phyloP scores from a whole-genome alignment of 1,139 yeast species.

The Yamadazyma diddensiae region DNA sequence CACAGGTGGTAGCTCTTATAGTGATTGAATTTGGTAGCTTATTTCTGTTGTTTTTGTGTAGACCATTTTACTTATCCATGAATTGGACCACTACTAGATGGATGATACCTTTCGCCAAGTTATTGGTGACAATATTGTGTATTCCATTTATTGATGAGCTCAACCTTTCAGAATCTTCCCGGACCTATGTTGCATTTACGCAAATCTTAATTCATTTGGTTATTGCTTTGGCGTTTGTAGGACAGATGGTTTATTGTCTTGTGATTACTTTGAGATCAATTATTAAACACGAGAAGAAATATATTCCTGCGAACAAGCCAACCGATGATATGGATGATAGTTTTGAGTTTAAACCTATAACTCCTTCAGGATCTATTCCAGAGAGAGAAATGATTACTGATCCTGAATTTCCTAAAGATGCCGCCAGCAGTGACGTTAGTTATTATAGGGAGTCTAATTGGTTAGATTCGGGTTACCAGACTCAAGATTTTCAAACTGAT shows the following conservation, averaged over 20 bases:
- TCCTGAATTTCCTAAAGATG: neutral
- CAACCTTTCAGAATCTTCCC: constrained; percentile 27
- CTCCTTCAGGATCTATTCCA: neutral
- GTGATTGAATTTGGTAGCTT: constrained; percentile 34
- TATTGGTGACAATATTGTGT: constrained; percentile 37
- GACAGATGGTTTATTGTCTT: constrained; percentile 33
- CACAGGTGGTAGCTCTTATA: constrained; percentile 42
- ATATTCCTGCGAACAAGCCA: neutral
- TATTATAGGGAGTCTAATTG: constrained; percentile 16
- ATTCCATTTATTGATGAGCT: constrained; percentile 39
- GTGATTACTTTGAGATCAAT: constrained; percentile 25
- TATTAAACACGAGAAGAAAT: constrained; percentile 9
- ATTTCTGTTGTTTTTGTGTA: constrained; percentile 24
- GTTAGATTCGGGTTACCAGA: neutral
- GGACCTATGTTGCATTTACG: constrained; percentile 41
- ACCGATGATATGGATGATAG: constrained; percentile 25
- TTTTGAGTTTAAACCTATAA: constrained; percentile 34
- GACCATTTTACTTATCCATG: constrained; percentile 41
- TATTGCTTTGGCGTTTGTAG: constrained; percentile 34
- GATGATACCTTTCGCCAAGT: constrained; percentile 35
- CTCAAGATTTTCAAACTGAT: neutral
- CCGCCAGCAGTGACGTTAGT: constrained; percentile 8
- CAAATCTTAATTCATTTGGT: constrained; percentile 39
- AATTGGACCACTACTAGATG: constrained; percentile 39
- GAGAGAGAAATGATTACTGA: neutral